Evolutionary conservation across 305 asterid species (phyloP), one percentile per base, ranked within the genome.

Genomic region (Euphrasia arctica): DNA sequence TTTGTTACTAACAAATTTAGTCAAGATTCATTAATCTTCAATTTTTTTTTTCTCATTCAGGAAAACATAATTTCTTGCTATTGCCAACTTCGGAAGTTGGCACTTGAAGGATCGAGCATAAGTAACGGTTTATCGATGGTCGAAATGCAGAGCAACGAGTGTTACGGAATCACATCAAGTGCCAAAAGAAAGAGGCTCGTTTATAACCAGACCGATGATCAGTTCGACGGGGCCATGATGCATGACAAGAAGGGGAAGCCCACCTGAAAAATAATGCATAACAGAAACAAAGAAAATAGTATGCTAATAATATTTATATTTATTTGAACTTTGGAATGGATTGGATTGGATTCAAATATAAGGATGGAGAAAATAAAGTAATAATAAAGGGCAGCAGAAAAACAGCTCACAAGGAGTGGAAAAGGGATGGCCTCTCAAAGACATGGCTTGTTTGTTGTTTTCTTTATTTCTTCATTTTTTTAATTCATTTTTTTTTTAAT

Each of bases 11-110:
- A 8, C 12, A 39, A 8, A 4, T 7, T 39, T 7, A 39, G 2
- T 1, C 10, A 39, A 39, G 11, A 39, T 39, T 39, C 9, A 9
- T 36, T 36, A 18, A 18, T 18, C 22, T 18, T 18, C 22, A 18
- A 18, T 18, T 18, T 18, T 18, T 34, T 31, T 31, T 36, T 36
- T 36, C 12, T 18, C 0, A 51, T 72, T 62, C 88, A 87, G 97
- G 94, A 79, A 48, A 77, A 80, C 13, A 67, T 82, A 43, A 56
- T 83, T 64, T 67, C 75, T n/a, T 83, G 95, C 73, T 90, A 82
- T 56, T 18, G 62, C 34, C 69, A 56, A 62, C 22, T 90, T 68
- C 66, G 62, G 55, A 79, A 63, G 63, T 28, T 75, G 72, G 70
- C 71, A 0, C 62, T 58, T 49, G 74, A 58, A 47, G 76, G 74